Percentiles rank a stretch among this genome's conserved stretches.
phyloP scores from a whole-genome alignment of 352 stramenopile genomes.

The Globisporangium cederbergense region DNA sequence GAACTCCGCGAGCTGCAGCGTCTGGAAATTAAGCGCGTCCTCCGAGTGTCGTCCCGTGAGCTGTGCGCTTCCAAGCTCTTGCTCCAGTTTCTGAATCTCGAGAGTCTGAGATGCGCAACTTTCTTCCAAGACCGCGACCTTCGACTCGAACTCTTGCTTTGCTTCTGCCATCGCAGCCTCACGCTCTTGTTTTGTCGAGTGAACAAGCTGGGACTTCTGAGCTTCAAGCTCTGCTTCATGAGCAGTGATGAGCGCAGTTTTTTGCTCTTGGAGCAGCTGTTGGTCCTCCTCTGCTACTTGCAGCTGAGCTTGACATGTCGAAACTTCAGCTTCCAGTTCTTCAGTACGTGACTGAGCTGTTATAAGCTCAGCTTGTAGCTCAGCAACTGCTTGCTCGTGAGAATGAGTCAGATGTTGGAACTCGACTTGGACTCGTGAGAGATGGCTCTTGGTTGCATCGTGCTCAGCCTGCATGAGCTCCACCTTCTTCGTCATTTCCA shows the following conservation, averaged over 20 bases:
- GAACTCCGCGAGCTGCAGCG: conserved; percentile 2
- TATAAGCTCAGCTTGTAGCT: background rate
- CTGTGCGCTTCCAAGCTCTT: background rate
- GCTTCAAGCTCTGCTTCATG: background rate
- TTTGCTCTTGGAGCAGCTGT: background rate
- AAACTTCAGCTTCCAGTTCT: background rate
- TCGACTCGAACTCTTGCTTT: background rate
- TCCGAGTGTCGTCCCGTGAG: background rate
- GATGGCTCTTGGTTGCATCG: background rate
- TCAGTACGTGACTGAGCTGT: background rate
- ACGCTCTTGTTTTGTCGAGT: background rate
- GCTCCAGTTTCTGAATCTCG: background rate
- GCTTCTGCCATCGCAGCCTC: background rate
- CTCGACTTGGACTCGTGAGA: background rate
- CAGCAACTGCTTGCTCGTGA: background rate
- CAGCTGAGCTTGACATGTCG: background rate
- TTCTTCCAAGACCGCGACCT: background rate
- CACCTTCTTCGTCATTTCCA: background rate
- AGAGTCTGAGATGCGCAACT: background rate
- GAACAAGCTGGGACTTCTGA: background rate
- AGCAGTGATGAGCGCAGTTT: background rate
- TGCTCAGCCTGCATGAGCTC: conserved; percentile 1
- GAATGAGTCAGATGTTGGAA: background rate
- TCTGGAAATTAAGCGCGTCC: conserved; percentile 6
- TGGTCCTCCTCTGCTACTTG: background rate